These are phyloP conservation scores for Cyclotella atomus DNA, from an alignment of 108 stramenopile genomes.

Conservation along the genomic window DNA sequence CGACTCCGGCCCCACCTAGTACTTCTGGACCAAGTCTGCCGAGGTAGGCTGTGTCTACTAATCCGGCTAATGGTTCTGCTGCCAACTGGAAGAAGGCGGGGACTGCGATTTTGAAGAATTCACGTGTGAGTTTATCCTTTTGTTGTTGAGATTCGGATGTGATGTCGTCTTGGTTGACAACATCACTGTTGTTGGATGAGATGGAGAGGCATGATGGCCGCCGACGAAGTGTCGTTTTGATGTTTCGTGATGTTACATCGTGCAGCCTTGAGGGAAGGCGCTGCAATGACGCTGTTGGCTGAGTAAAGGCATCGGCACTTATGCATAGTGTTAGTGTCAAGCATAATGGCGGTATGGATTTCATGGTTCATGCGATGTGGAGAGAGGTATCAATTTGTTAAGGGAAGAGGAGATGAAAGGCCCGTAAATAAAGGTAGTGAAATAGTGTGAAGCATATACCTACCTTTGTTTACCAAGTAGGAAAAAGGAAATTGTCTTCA, in stretches of 20 bases:
- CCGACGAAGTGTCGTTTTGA: background rate
- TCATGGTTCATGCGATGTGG: background rate
- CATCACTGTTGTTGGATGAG: background rate
- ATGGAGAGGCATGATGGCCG: background rate
- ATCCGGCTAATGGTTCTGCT: conserved; percentile 90
- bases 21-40: conserved; percentile 85
- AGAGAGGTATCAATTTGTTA: background rate
- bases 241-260: background rate
- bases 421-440: background rate
- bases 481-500: too few species aligned
- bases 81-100: conserved; percentile 91
- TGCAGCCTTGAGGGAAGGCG: background rate
- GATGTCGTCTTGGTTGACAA: background rate
- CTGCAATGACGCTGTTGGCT: background rate
- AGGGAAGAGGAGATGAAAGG: background rate
- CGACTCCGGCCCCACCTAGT: conserved; percentile 92
- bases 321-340: background rate
- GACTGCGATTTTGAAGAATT: conserved; percentile 85
- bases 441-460: too few species aligned
- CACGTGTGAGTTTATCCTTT: conserved; percentile 55
- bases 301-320: background rate
- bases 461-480: too few species aligned
- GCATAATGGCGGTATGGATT: too few species aligned
- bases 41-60: conserved; percentile 91
- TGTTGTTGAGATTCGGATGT: background rate